Conservation (phyloP, 169 alveolate genomes). For the Eimeria acervulina region DNA sequence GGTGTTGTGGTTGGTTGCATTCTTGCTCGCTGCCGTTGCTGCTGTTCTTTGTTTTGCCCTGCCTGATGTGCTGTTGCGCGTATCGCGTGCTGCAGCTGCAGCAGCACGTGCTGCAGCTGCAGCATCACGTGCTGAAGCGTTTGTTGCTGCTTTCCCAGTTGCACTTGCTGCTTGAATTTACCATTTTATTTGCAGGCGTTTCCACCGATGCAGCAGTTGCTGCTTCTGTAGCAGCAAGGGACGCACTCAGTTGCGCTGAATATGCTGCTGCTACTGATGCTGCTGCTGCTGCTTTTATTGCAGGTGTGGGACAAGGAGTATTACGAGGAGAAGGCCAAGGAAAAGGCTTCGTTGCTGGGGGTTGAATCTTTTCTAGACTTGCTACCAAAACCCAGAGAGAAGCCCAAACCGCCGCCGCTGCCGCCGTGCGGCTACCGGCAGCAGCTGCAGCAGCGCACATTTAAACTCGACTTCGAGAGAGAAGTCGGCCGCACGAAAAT, state of each 20-base stretch:
- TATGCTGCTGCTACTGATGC: constrained; percentile 1
- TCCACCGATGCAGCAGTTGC: neutral
- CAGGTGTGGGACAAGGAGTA: constrained; percentile 84
- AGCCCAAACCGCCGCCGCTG: constrained; percentile 69
- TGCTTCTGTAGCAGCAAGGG: neutral
- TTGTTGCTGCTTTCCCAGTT: neutral
- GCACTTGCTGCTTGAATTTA: neutral
- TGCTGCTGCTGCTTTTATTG: neutral
- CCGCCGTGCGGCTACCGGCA: constrained; percentile 81
- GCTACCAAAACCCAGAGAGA: constrained; percentile 79
- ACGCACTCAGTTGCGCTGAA: neutral
- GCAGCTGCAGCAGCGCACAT: constrained; percentile 89
- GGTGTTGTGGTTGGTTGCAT: neutral
- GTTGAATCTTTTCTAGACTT: constrained; percentile 60
- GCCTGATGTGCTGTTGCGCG: neutral
- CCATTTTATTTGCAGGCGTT: neutral
- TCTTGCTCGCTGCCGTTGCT: neutral
- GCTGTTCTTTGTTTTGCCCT: neutral
- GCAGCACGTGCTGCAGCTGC: too few relatives aligned
- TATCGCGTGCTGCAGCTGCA: neutral
- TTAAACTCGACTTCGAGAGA: constrained; percentile 88
- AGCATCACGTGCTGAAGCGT: neutral
- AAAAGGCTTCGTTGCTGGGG: constrained; percentile 64
- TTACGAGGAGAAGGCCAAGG: constrained; percentile 71
- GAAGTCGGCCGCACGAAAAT: constrained; percentile 90